phyloP scores from a whole-genome alignment of 2,329 filamentous ascomycete species.

The Sarocladium strictum region DNA sequence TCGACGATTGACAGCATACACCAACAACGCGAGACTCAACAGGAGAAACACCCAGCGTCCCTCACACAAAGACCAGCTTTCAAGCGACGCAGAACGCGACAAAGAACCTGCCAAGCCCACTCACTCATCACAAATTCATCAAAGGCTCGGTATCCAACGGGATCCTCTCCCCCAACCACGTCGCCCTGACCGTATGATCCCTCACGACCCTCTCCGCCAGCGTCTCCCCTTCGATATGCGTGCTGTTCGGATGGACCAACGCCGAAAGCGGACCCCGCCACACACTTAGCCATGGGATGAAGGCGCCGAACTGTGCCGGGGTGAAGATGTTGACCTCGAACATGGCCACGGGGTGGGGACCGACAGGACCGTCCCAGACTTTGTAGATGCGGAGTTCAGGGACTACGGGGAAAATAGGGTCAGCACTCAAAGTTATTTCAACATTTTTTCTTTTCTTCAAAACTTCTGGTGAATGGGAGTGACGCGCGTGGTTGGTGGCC shows the following conservation, averaged over 20 bases:
- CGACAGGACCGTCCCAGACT: constrained; percentile 71
- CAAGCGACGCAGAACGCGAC: too few species aligned
- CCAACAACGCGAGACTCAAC: too few species aligned
- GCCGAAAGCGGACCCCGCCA: constrained; percentile 75
- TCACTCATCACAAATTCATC: background rate
- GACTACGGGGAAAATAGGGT: constrained; percentile 41
- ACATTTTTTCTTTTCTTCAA: too few species aligned
- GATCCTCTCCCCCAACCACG: constrained; percentile 66
- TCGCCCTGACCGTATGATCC: constrained; percentile 63
- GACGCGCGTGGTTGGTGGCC: background rate
- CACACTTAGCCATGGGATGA: constrained; percentile 78
- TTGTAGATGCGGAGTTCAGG: constrained; percentile 79
- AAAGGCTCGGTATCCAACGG: constrained; percentile 42
- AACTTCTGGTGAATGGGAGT: too few species aligned
- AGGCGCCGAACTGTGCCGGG: constrained; percentile 82
- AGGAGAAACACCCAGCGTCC: too few species aligned
- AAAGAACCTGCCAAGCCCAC: too few species aligned
- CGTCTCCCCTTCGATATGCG: constrained; percentile 31
- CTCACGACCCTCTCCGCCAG: constrained; percentile 33
- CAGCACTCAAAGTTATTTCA: background rate
- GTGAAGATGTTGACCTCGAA: constrained; percentile 89
- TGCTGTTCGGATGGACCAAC: constrained; percentile 74
- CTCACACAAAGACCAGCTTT: too few species aligned
- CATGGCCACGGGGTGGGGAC: constrained; percentile 80
- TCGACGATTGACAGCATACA: too few species aligned